These are phyloP conservation scores for Cryptococcus deneoformans DNA, from an alignment of 1,284 basidiomycete genomes.

Conservation along the genomic window DNA sequence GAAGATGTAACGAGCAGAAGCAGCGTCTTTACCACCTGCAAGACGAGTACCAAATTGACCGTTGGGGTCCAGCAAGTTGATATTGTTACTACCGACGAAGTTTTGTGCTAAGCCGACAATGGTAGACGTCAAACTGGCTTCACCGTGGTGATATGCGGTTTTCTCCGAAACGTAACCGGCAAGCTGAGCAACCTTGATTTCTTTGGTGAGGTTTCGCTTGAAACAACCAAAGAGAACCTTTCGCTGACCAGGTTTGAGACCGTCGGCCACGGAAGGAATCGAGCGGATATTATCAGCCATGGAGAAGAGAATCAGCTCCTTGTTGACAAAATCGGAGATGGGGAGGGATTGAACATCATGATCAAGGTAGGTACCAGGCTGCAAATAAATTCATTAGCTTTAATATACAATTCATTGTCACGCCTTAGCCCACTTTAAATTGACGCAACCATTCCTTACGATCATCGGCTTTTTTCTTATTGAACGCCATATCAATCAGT, in stretches of 20 bases:
- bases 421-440: constrained; percentile 63
- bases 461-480: constrained; percentile 99
- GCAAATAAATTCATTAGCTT: constrained; percentile 1
- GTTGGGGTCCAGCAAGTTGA: constrained; percentile 84
- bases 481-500: constrained; percentile 97
- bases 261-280: constrained; percentile 89
- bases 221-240: constrained; percentile 97
- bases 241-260: constrained; percentile 97
- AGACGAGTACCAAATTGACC: constrained; percentile 95
- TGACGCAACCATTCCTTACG: constrained; percentile 98
- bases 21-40: constrained; percentile 88
- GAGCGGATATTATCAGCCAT: constrained; percentile 99
- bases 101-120: constrained; percentile 94
- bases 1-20: constrained; percentile 95
- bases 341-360: constrained; percentile 85
- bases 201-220: constrained; percentile 86
- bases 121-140: constrained; percentile 78
- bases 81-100: constrained; percentile 94
- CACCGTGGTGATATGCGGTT: constrained; percentile 96
- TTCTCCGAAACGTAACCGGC: constrained; percentile 93
- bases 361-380: constrained; percentile 94
- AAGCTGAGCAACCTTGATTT: constrained; percentile 96
- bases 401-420: neutral
- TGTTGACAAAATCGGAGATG: constrained; percentile 95
- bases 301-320: constrained; percentile 96